Base-by-base conservation (phyloP, 495 filamentous ascomycete species). In the Lepidopterella palustris region DNA sequence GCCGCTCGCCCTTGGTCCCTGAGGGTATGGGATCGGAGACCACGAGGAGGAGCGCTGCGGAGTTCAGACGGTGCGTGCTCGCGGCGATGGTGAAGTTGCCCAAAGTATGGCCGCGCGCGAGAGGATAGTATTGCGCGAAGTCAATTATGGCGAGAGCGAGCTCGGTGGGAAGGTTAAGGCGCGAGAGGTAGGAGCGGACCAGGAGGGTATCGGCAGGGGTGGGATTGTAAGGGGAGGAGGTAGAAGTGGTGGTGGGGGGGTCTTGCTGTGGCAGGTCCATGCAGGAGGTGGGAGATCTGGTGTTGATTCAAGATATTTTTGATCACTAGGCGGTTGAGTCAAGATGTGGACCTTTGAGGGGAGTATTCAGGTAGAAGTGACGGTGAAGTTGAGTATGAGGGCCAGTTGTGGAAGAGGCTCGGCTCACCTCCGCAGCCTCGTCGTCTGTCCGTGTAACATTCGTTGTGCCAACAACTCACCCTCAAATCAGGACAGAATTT, bases 141-240 rank as follows among this genome's bases (percentile, higher is more conserved):
- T 50, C 47, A 9, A 50, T 50, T 18, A 50, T 25, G 15, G 47
- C 25, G 47, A 50, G 47, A 5, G 47, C 47, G 47, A 50, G 47
- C 20, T 50, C 47, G 18, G 47, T 50, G 18, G 47, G 47, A 13
- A 50, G 47, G 20, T 50, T 50, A 13, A 50, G 47, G 6, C 26
- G 47, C 6, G 26, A 15, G 10, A 50, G 47, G 24, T 24, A 25
- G 20, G 47, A 50, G 18, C 47, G 47, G 0, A 50, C 47, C 8
- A 50, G 47, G 18, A 50, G 21, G 13, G 47, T 50, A 6, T 50
- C 47, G 1, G 21, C 25, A 1, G n/a, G 8, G 6, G 47, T 25
- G 23, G 47, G 47, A 24, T 25, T 50, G 8, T 27, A 50, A 24
- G 24, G 24, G 15, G 25, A 27, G 47, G 20, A 5, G 47, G 6